Conservation (phyloP, 2,329 filamentous ascomycete genomes). For the Mariannaea sp. region DNA sequence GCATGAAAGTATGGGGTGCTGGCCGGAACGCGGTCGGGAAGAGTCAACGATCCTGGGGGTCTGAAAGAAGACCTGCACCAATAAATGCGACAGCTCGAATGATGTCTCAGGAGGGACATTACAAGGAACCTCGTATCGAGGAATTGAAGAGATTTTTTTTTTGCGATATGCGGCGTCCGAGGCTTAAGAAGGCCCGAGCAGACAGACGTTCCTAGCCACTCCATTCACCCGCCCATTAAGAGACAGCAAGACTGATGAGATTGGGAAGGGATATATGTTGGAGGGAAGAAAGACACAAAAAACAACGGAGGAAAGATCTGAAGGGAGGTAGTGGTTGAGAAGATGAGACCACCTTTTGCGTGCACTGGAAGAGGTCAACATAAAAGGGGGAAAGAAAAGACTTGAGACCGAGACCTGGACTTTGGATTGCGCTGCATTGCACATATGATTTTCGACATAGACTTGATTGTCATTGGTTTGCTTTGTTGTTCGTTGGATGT, state of each 20-base stretch:
- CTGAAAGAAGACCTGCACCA: constrained; percentile 21
- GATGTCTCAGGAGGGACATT: too few species aligned
- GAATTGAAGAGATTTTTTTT: constrained; percentile 16
- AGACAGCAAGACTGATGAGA: constrained; percentile 10
- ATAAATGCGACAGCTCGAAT: constrained; percentile 4
- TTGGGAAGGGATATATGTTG: neutral
- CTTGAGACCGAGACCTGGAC: constrained; percentile 19
- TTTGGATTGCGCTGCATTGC: constrained; percentile 14
- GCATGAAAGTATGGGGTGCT: constrained; percentile 21
- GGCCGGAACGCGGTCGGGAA: constrained; percentile 12
- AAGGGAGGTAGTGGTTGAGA: constrained; percentile 5
- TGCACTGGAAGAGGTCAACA: constrained; percentile 15
- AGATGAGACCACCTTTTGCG: constrained; percentile 10
- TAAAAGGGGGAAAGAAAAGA: constrained; percentile 21
- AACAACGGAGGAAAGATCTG: neutral
- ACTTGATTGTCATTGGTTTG: constrained; percentile 28
- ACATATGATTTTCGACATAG: constrained; percentile 30
- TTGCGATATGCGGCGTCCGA: constrained; percentile 15
- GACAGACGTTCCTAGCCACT: constrained; percentile 5
- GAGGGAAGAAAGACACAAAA: neutral
- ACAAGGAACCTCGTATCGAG: constrained; percentile 7
- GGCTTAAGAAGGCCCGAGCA: constrained; percentile 10
- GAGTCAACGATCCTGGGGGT: constrained; percentile 11
- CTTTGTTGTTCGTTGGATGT: constrained; percentile 19
- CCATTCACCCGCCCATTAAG: constrained; percentile 4